A percentile compares a stretch with the other conserved stretches of the same genome.
These are phyloP conservation scores for Botrytis porri DNA, from an alignment of 2,329 filamentous ascomycete genomes.

Conservation along the genomic window DNA sequence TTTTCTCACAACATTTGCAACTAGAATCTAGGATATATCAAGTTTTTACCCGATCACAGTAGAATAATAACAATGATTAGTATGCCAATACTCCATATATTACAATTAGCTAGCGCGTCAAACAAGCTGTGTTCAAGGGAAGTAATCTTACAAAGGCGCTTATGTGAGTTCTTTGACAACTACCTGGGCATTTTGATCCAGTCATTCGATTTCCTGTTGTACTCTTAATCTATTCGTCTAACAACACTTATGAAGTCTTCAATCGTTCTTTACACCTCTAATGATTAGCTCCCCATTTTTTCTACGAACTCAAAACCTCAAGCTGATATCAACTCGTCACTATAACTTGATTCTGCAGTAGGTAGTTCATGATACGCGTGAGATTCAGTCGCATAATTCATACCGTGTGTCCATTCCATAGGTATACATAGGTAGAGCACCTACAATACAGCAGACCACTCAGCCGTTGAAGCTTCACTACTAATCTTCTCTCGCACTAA, in stretches of 20 bases:
- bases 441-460: not conserved
- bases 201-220: not conserved
- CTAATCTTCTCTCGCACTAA: constrained; percentile 9
- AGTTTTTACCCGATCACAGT: not conserved
- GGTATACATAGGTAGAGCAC: not conserved
- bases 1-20: not conserved
- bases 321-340: not conserved
- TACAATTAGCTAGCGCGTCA: too few relatives aligned
- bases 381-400: not conserved
- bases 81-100: too few relatives aligned
- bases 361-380: not conserved
- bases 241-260: not conserved
- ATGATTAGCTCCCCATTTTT: too few relatives aligned
- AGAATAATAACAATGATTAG: not conserved
- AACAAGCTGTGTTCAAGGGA: not conserved
- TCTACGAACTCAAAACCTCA: not conserved
- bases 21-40: not conserved
- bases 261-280: not conserved
- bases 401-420: not conserved
- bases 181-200: not conserved
- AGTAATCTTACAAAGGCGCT: not conserved
- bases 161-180: not conserved
- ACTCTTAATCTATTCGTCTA: not conserved
- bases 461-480: not conserved
- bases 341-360: not conserved